A percentile compares a stretch with the other conserved stretches of the same genome.
Conservation (phyloP, 2,329 filamentous ascomycete species). For the Neonectria sp. region DNA sequence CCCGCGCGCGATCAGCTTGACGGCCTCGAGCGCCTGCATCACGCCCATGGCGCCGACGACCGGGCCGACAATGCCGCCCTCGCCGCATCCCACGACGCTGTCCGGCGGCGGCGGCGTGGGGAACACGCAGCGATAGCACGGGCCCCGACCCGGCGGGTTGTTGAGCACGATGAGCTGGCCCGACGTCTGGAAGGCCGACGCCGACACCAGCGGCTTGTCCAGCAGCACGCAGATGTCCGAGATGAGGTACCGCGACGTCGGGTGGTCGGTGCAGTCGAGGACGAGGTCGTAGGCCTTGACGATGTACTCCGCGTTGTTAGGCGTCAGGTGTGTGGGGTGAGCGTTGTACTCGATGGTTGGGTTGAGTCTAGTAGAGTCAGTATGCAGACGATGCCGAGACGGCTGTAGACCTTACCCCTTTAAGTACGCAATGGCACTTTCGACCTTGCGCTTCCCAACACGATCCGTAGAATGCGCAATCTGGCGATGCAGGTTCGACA, state of each 20-base stretch:
- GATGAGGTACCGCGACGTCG: conserved; percentile 91
- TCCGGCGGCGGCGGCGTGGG: conserved; percentile 88
- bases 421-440: conserved; percentile 78
- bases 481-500: conserved; percentile 93
- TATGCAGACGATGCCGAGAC: conserved; percentile 3
- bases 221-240: conserved; percentile 90
- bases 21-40: conserved; percentile 88
- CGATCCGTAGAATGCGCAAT: conserved; percentile 82
- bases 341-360: conserved; percentile 76
- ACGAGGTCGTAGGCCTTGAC: conserved; percentile 84
- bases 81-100: conserved; percentile 88
- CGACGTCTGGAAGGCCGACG: conserved; percentile 89
- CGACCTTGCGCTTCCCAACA: conserved; percentile 84
- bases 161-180: conserved; percentile 94
- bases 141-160: conserved; percentile 80
- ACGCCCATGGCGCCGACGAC: conserved; percentile 96
- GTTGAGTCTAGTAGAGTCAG: conserved; percentile 73
- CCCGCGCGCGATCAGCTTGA: conserved; percentile 80
- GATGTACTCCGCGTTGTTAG: conserved; percentile 77
- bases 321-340: conserved; percentile 75
- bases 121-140: conserved; percentile 96
- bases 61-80: conserved; percentile 92
- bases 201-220: conserved; percentile 85
- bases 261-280: conserved; percentile 96
- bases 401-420: conserved; percentile 60